Percentiles rank a stretch among this genome's conserved stretches.
phyloP scores from a whole-genome alignment of 139 green algal species.

The Haematococcus sp. region DNA sequence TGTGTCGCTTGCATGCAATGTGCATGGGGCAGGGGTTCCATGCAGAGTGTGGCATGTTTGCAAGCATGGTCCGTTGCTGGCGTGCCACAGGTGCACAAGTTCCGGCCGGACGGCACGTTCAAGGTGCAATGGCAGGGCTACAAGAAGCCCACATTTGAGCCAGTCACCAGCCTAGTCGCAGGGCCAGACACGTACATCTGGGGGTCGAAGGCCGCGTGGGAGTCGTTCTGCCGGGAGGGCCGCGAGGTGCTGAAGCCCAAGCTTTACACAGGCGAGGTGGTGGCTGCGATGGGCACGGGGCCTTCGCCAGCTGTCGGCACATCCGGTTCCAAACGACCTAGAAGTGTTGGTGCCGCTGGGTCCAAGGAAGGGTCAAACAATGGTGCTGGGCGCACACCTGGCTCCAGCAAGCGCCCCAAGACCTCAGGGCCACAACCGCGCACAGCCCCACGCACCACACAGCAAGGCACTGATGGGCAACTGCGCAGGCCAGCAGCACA shows the following conservation, averaged over 20 bases:
- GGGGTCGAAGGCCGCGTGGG: background rate
- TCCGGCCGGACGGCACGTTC: constrained; percentile 7
- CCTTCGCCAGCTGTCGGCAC: no score
- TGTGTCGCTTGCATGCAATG: no score
- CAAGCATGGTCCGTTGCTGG: no score
- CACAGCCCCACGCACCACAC: no score
- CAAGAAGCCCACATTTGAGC: constrained; percentile 5
- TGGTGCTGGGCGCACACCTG: background rate
- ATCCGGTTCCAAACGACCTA: no score
- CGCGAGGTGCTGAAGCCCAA: background rate
- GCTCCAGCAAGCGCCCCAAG: background rate
- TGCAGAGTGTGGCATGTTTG: no score
- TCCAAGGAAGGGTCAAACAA: background rate
- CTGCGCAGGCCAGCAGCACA: no score
- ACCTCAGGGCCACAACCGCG: no score
- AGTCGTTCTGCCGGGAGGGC: background rate
- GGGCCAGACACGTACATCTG: constrained; percentile 1
- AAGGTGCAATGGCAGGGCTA: constrained; percentile 11
- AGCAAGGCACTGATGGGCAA: no score
- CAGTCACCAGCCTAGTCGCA: background rate
- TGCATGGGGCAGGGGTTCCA: no score
- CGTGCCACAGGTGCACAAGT: background rate
- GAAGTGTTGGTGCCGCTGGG: no score
- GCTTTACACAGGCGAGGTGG: background rate
- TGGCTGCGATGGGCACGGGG: no score